These are phyloP conservation scores for Phytophthora pistaciae DNA, from an alignment of 352 stramenopile species.

Conservation along the genomic window DNA sequence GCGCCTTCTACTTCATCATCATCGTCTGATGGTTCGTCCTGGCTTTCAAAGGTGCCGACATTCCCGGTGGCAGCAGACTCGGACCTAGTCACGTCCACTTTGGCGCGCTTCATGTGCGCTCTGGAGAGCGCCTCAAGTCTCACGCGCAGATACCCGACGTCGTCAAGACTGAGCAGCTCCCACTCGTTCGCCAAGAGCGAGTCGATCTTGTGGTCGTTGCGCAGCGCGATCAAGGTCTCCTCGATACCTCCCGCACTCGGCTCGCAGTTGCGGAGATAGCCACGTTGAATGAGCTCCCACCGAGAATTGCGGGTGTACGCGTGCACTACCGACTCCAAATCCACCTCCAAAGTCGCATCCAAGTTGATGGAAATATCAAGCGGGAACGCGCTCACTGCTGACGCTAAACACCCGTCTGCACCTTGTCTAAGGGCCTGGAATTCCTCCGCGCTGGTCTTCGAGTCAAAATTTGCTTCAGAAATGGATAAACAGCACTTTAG, in stretches of 20 bases:
- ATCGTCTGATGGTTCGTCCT: not conserved
- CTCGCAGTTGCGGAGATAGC: constrained; percentile 26
- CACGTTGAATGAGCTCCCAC: constrained; percentile 41
- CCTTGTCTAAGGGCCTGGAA: constrained; percentile 14
- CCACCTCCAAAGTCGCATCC: constrained; percentile 19
- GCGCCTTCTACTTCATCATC: not conserved
- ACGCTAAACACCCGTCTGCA: constrained; percentile 17
- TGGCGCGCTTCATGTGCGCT: constrained; percentile 48
- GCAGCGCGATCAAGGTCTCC: constrained; percentile 13
- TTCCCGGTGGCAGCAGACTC: not conserved
- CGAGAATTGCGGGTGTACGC: constrained; percentile 20
- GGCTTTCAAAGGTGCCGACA: not conserved
- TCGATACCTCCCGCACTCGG: constrained; percentile 1
- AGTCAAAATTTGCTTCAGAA: constrained; percentile 6
- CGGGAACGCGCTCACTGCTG: constrained; percentile 6
- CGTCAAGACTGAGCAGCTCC: constrained; percentile 45
- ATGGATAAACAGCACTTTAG: constrained; percentile 22
- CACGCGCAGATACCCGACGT: constrained; percentile 42
- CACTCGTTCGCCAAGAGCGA: constrained; percentile 49
- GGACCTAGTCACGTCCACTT: constrained; percentile 35
- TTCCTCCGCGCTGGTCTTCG: constrained; percentile 8
- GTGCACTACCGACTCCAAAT: constrained; percentile 23
- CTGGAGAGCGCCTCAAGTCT: constrained; percentile 46
- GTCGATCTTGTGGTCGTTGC: constrained; percentile 38
- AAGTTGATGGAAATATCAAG: constrained; percentile 10